Base-by-base conservation (phyloP, 1,284 basidiomycete genomes). In the Agroathelia rolfsii region DNA sequence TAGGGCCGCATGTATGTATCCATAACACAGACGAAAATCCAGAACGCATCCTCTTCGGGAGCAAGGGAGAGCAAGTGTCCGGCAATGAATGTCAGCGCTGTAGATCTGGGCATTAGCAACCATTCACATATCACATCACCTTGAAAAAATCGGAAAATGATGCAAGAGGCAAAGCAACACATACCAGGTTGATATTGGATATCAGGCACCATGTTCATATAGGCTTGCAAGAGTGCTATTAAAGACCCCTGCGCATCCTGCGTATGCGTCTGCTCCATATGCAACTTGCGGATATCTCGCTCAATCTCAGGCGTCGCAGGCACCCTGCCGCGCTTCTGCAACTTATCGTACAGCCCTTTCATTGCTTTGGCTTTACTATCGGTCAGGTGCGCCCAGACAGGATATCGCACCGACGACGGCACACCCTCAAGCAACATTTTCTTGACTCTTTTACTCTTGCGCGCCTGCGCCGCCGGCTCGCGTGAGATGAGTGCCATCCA, bases 41-140 rank as follows among this genome's bases (percentile, higher is more conserved):
- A 95, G 51, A 96, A 96, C 0, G 87, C 84, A 41, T 94, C 87
- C 53, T 95, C 89, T 40, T 90, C 84, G 0, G 83, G 86, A 1
- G 85, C 77, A 38, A 89, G 79, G 17, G 87, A 62, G 0, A 95
- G 58, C 16, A 94, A 58, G 35, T 86, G 76, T 0, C 84, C 88
- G 7, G 78, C 77, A 30, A 95, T 72, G 11, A 76, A 59, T 3
- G 79, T 75, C 38, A 95, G 64, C 6, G 82, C 86, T 79, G 47
- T 12, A 29, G 21, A 4, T 24, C 26, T 4, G 30, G 11, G 8
- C 40, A 1, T 26, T 9, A 5, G 3, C 9, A 5, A 2, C 0
- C 11, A 7, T 7, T 19, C 8, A n/a, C 16, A 17, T 3, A 13
- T 0, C 19, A 19, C 14, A 36, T 25, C 34, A 36, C 25, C 35